phyloP scores from a whole-genome alignment of 2,329 filamentous ascomycete genomes.

The Pseudogymnoascus sp. region DNA sequence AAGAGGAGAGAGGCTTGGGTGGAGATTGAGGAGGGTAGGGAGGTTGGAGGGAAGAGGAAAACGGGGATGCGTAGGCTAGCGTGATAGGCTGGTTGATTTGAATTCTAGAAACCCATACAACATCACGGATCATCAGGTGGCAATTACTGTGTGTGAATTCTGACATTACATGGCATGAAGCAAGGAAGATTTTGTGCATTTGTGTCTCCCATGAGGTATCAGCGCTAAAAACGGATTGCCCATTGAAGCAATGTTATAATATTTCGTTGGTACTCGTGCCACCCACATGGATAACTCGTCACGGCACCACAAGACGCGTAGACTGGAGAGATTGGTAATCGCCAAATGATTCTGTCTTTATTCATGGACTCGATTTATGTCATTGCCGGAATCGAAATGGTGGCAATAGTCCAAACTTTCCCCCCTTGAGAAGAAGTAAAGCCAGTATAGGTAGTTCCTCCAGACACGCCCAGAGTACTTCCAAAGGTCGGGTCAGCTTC shows the following conservation, averaged over 20 bases:
- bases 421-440: slow-evolving; percentile 29
- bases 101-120: background rate
- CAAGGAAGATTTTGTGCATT: background rate
- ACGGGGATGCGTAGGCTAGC: slow-evolving; percentile 46
- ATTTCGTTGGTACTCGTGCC: background rate
- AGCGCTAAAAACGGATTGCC: background rate
- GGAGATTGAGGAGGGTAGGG: slow-evolving; percentile 84
- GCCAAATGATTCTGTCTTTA: background rate
- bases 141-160: background rate
- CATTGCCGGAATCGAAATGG: slow-evolving; percentile 32
- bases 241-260: background rate
- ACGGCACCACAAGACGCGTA: background rate
- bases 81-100: background rate
- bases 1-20: slow-evolving; percentile 88
- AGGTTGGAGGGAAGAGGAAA: slow-evolving; percentile 80
- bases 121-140: background rate
- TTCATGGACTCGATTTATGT: background rate
- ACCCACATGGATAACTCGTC: background rate
- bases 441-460: slow-evolving; percentile 30
- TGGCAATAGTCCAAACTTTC: slow-evolving; percentile 32
- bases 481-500: slow-evolving; percentile 28
- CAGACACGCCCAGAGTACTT: slow-evolving; percentile 22
- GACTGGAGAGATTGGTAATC: background rate
- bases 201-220: background rate
- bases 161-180: background rate